Base-by-base conservation (phyloP, 495 filamentous ascomycete species). In the Penicillium diatomitis region DNA sequence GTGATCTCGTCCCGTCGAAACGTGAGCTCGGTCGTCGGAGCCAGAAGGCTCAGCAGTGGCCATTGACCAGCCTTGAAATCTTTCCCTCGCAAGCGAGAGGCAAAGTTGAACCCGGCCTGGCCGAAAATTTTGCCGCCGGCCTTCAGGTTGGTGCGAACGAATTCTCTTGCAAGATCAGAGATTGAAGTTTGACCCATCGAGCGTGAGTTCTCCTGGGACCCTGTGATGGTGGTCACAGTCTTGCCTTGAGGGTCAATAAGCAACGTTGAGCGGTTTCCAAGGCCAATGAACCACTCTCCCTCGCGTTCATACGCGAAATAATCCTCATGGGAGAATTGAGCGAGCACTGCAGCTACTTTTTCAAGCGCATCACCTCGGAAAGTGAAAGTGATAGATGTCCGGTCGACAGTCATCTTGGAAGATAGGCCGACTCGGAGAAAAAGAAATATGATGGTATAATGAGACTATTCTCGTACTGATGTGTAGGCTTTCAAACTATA, bases 91-190 rank as follows among this genome's bases (percentile, higher is more conserved):
- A 38, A 43, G 35, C 50, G 47, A 7, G 50, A 39, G 35, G 54
- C 54, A 34, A 50, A 57, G 38, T 52, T 57, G 12, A 57, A 57
- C 28, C 54, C 54, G 9, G 38, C 54, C n/a, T 57, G 44, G 1
- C 50, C 54, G 28, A 50, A 53, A 27, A 53, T 36, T 34, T 38
- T 50, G 42, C 43, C 2, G 4, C 46, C 50, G 8, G 2, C 5
- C 20, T 50, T 31, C 5, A 27, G 8, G 32, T 57, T 27, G 7
- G 43, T 39, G 3, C 32, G n/a, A 20, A 47, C 34, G 32, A 57
- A 57, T 20, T 50, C 37, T 32, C 47, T 44, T 33, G 47, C 41
- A 31, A 50, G 30, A 38, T 44, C 34, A 10, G 50, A 20, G 8
- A 53, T 12, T 4, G 46, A 40, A 0, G 44, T n/a, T 10, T 34